phyloP scores from a whole-genome alignment of 495 filamentous ascomycete species.

The Penicillium lagena region DNA sequence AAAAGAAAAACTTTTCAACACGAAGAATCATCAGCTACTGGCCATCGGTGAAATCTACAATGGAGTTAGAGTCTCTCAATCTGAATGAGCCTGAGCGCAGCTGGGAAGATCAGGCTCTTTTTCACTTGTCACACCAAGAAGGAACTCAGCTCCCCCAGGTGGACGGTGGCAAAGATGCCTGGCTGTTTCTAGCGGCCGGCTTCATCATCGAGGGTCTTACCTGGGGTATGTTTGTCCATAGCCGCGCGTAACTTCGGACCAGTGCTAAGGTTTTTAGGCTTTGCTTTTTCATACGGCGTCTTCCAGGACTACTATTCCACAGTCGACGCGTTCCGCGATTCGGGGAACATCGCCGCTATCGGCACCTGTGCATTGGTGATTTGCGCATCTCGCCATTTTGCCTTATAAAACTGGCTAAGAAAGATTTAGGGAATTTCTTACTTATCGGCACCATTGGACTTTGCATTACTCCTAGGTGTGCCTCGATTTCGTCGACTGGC shows the following conservation, averaged over 20 bases:
- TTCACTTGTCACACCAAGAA: too few species aligned
- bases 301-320: slow-evolving; percentile 53
- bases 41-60: too few species aligned
- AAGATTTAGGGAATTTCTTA: slow-evolving; percentile 40
- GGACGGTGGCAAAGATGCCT: slow-evolving; percentile 58
- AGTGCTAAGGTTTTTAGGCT: slow-evolving; percentile 35
- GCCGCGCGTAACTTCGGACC: too few species aligned
- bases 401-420: not conserved
- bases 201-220: slow-evolving; percentile 61
- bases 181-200: slow-evolving; percentile 55
- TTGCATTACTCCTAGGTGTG: slow-evolving; percentile 32
- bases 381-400: not conserved
- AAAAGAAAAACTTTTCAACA: too few species aligned
- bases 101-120: too few species aligned
- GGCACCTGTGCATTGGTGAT: slow-evolving; percentile 39
- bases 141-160: slow-evolving; percentile 29
- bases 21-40: too few species aligned
- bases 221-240: slow-evolving; percentile 45
- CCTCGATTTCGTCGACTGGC: slow-evolving; percentile 31
- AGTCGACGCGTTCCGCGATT: slow-evolving; percentile 40
- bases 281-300: slow-evolving; percentile 56
- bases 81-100: too few species aligned
- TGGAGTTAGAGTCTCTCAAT: too few species aligned
- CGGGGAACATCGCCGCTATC: slow-evolving; percentile 33
- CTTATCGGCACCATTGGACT: slow-evolving; percentile 37